Base-by-base conservation (phyloP, 2,329 filamentous ascomycete species). In the Colletotrichum horii region DNA sequence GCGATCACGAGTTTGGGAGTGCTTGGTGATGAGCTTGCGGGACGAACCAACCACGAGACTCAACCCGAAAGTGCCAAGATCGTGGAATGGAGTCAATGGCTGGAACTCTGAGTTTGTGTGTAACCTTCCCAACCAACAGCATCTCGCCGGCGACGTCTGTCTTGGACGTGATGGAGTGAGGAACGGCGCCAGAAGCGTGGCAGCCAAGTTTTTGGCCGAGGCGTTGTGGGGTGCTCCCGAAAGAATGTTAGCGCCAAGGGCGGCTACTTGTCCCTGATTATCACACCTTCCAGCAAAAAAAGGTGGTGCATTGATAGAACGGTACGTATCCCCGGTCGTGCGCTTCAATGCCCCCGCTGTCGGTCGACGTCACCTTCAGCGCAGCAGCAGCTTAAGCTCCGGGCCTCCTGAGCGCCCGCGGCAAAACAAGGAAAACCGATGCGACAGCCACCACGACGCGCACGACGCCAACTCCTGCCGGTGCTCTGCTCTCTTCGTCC, bases 321-420 rank as follows among this genome's bases (percentile, higher is more conserved):
- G 24, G 3, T 11, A 55, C 28, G 16, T 19, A 19, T 12, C 32
- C 56, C 61, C 36, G 32, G 68, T 38, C 24, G 16, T 67, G 38
- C 38, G 52, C 56, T 5, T 36, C 9, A 16, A 22, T 16, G 30
- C 43, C 67, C 71, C 61, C 61, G 69, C 73, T 72, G 69, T 16
- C n/a, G 24, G 55, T 64, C 69, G 69, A 75, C 73, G 73, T 75
- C 73, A 75, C 73, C 43, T 26, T 30, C 68, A 67, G 52, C 56
- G 43, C n/a, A 52, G n/a, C 43, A 32, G 69, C 28, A 56, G 60
- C 58, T 56, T n/a, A 61, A 71, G 69, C 62, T 58, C 64, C 62
- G 28, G 28, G 32, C 48, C 66, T 32, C 62, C 36, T 43, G 36
- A 7, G 24, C 26, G 26, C 32, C 38, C 61, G 34, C 28, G 62